These are phyloP conservation scores for Bacidia rubella DNA, from an alignment of 495 filamentous ascomycete genomes.

Conservation along the genomic window DNA sequence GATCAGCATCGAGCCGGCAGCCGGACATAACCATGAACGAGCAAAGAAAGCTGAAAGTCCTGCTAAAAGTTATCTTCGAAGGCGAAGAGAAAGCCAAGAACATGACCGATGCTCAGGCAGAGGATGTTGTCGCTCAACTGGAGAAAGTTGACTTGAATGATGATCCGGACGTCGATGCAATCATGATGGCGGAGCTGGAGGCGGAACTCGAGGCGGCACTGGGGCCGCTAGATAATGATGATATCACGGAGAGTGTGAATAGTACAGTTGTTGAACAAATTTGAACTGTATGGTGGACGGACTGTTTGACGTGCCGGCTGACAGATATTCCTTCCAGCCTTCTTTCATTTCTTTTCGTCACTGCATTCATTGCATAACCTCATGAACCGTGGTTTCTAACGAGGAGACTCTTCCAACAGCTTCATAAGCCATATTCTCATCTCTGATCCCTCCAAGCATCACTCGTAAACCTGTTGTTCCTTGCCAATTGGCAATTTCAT, in stretches of 20 bases:
- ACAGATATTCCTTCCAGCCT: too few relatives aligned
- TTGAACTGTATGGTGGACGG: too few relatives aligned
- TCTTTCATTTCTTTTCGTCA: too few relatives aligned
- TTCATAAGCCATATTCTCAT: too few relatives aligned
- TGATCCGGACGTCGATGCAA: neutral
- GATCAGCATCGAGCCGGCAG: neutral
- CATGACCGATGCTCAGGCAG: neutral
- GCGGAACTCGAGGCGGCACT: too few relatives aligned
- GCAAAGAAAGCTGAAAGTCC: neutral
- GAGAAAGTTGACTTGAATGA: neutral
- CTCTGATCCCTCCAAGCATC: too few relatives aligned
- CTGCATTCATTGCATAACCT: neutral
- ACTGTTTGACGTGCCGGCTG: too few relatives aligned
- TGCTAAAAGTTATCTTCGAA: neutral
- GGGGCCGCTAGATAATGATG: too few relatives aligned
- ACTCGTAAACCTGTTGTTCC: too few relatives aligned
- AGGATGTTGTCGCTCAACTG: neutral
- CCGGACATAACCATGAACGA: neutral
- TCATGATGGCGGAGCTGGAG: neutral
- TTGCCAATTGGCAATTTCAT: neutral
- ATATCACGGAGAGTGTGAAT: too few relatives aligned
- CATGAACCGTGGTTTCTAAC: neutral
- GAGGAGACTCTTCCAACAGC: neutral
- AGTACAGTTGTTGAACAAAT: too few relatives aligned
- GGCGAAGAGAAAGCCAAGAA: neutral